Conservation (phyloP, 2,329 filamentous ascomycete species). For the Xylaria sp. region DNA sequence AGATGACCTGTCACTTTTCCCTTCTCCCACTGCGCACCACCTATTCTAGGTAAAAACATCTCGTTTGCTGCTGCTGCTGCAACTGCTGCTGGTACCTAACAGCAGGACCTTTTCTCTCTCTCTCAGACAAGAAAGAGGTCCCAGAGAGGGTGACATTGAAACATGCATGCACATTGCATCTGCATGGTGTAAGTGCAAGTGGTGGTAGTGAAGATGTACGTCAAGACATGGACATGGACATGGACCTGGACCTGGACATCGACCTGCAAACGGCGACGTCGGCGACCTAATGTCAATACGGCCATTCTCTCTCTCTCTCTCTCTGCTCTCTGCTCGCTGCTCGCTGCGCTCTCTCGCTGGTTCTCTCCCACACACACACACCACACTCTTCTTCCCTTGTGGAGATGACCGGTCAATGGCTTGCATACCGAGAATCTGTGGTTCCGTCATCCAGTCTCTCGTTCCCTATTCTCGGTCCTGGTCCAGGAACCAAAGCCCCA, state of each 20-base stretch:
- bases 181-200: not conserved
- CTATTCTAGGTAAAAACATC: not conserved
- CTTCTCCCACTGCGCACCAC: not conserved
- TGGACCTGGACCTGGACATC: no score
- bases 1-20: not conserved
- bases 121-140: not conserved
- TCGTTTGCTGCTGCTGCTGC: not conserved
- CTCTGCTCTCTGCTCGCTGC: no score
- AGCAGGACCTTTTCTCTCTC: not conserved
- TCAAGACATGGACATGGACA: not conserved
- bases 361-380: not conserved
- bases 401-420: constrained; percentile 14
- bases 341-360: no score
- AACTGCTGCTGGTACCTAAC: no score
- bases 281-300: constrained; percentile 1
- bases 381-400: not conserved
- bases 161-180: constrained; percentile 1
- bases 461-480: not conserved
- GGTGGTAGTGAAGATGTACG: not conserved
- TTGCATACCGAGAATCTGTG: constrained; percentile 12
- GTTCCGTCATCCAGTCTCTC: not conserved
- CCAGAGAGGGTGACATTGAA: not conserved
- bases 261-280: not conserved
- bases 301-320: no score
- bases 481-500: not conserved